These are phyloP conservation scores for Durio zibethinus DNA, from an alignment of 345 rosid species.

Conservation along the genomic window DNA sequence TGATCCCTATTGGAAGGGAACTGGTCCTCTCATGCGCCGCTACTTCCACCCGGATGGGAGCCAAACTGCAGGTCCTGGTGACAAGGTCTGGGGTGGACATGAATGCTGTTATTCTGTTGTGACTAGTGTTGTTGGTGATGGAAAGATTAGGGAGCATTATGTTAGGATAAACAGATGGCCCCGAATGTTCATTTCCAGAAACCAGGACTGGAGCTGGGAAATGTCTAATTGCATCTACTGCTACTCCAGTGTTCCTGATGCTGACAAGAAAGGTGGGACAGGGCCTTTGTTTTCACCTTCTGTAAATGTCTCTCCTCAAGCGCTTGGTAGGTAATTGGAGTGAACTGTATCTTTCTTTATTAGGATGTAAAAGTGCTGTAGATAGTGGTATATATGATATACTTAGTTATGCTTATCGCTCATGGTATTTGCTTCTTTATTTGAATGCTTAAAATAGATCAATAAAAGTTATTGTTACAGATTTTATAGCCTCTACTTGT, in stretches of 20 bases:
- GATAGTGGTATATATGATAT: neutral
- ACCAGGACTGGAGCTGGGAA: constrained; percentile 70
- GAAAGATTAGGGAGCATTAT: constrained; percentile 49
- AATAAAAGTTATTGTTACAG: neutral
- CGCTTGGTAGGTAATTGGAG: neutral
- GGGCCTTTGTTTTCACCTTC: constrained; percentile 34
- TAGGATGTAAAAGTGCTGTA: neutral
- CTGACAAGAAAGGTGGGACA: constrained; percentile 41
- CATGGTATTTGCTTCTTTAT: neutral
- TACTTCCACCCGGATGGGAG: constrained; percentile 65
- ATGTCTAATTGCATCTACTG: constrained; percentile 46
- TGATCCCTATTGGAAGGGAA: constrained; percentile 57
- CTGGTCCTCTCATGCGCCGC: constrained; percentile 43
- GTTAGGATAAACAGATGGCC: constrained; percentile 64
- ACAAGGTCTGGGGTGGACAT: constrained; percentile 65
- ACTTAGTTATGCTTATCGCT: neutral
- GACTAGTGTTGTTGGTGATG: constrained; percentile 43
- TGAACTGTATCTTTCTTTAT: neutral
- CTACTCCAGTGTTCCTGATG: constrained; percentile 53
- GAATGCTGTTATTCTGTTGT: constrained; percentile 49
- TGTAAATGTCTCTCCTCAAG: neutral
- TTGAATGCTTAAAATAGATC: neutral
- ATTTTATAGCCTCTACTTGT: neutral
- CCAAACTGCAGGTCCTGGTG: constrained; percentile 56
- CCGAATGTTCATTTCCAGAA: constrained; percentile 36